Evolutionary conservation across 495 filamentous ascomycete genomes (phyloP).

Genomic region (Gamarada debralockiae): DNA sequence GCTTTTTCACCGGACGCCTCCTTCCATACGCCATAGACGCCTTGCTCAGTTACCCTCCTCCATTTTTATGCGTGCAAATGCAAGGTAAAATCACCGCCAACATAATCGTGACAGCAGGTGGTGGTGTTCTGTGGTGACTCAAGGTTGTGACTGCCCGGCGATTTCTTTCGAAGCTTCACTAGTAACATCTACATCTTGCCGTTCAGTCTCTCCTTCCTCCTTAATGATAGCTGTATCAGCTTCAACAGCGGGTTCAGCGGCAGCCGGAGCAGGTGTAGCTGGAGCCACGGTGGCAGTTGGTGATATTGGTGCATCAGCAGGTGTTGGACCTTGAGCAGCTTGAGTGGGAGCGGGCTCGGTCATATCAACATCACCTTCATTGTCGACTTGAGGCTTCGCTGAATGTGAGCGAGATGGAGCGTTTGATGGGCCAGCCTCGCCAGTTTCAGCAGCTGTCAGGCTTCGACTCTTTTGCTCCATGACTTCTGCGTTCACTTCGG

Average conservation of each 20-base stretch:
- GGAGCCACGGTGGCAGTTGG: conserved; percentile 3
- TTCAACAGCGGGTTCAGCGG: neutral
- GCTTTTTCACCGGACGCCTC: too few species aligned
- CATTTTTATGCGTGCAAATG: neutral
- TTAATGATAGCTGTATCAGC: conserved; percentile 10
- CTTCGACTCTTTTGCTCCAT: conserved; percentile 42
- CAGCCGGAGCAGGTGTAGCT: conserved; percentile 7
- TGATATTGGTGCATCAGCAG: neutral
- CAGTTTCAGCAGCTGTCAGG: conserved; percentile 35
- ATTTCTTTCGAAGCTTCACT: conserved; percentile 25
- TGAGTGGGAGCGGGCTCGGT: conserved; percentile 31
- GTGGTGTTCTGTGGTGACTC: neutral
- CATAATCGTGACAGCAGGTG: too few species aligned
- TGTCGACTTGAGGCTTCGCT: conserved; percentile 38
- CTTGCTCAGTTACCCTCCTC: conserved; percentile 4
- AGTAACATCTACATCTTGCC: conserved; percentile 24
- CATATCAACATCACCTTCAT: conserved; percentile 60
- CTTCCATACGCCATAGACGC: conserved; percentile 12
- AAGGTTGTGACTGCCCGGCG: conserved; percentile 7
- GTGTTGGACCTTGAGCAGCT: conserved; percentile 12
- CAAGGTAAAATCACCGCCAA: too few species aligned
- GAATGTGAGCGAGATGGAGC: conserved; percentile 36
- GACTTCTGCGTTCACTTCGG: conserved; percentile 43
- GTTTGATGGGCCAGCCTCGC: conserved; percentile 35
- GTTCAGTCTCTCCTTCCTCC: conserved; percentile 27